A percentile compares a stretch with the other conserved stretches of the same genome.
Evolutionary conservation across 331 rosid species (phyloP).

Genomic region (Quercus lobata): DNA sequence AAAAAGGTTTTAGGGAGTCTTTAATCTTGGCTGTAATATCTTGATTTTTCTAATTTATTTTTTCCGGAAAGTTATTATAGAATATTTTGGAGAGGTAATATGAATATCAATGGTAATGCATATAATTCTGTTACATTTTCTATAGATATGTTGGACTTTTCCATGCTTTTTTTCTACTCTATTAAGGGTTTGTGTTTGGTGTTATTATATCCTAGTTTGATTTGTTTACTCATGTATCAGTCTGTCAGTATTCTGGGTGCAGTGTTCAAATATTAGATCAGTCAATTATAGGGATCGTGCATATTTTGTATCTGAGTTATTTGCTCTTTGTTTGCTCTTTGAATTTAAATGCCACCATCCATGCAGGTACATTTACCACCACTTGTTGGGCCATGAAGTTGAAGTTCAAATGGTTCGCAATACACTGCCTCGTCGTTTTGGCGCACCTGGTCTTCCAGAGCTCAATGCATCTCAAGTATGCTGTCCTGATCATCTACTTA

Average conservation of each 20-base stretch:
- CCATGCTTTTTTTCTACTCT: not conserved
- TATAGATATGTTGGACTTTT: not conserved
- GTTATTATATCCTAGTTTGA: not conserved
- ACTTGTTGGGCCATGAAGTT: constrained; percentile 95
- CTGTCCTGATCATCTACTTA: constrained; percentile 6
- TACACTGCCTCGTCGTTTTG: constrained; percentile 95
- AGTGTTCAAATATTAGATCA: not conserved
- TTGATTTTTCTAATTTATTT: not conserved
- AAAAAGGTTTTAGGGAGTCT: not conserved
- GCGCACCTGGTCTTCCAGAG: constrained; percentile 99
- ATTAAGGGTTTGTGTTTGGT: not conserved
- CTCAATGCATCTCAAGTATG: constrained; percentile 98
- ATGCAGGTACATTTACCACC: constrained; percentile 94
- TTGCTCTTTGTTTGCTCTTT: not conserved
- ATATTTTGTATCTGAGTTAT: not conserved
- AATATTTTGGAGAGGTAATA: not conserved
- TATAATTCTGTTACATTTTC: not conserved
- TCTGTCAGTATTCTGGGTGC: not conserved
- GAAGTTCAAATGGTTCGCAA: constrained; percentile 99
- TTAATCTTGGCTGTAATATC: not conserved
- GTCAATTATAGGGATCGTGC: not conserved
- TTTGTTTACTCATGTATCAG: not conserved
- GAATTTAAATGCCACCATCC: not conserved
- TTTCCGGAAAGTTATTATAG: not conserved
- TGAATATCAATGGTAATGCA: not conserved